phyloP scores from a whole-genome alignment of 1,284 basidiomycete genomes.

The Papiliotrema flavescens region DNA sequence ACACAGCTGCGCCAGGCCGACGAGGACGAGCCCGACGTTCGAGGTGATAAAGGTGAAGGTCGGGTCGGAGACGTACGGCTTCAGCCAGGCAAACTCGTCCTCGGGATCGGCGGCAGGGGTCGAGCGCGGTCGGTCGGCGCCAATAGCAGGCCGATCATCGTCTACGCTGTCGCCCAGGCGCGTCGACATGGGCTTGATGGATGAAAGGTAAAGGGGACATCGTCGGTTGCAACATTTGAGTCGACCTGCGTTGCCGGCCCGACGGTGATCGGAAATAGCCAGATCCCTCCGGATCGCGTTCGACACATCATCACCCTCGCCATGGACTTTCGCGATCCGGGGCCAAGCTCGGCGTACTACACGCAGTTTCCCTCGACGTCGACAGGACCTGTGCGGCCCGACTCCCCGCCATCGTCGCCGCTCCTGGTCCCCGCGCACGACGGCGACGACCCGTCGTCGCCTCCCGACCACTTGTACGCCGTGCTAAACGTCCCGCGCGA shows the following conservation, averaged over 20 bases:
- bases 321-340: constrained; percentile 32
- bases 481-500: constrained; percentile 41
- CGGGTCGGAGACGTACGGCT: not conserved
- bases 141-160: too few relatives aligned
- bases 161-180: too few relatives aligned
- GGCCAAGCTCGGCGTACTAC: constrained; percentile 42
- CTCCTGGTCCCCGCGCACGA: constrained; percentile 14
- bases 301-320: not conserved
- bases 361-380: constrained; percentile 31
- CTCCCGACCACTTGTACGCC: constrained; percentile 30
- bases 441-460: constrained; percentile 1
- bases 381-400: constrained; percentile 33
- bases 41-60: not conserved
- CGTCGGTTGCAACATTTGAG: too few relatives aligned
- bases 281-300: not conserved
- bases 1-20: constrained; percentile 60
- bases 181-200: too few relatives aligned
- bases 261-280: too few relatives aligned
- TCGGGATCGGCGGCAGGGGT: too few relatives aligned
- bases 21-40: constrained; percentile 62
- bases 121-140: too few relatives aligned
- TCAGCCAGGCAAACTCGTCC: not conserved
- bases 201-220: too few relatives aligned
- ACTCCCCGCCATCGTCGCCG: constrained; percentile 24
- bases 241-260: too few relatives aligned